A percentile compares a stretch with the other conserved stretches of the same genome.
Conservation (phyloP, 495 filamentous ascomycete genomes). For the Jackrogersella minutella region DNA sequence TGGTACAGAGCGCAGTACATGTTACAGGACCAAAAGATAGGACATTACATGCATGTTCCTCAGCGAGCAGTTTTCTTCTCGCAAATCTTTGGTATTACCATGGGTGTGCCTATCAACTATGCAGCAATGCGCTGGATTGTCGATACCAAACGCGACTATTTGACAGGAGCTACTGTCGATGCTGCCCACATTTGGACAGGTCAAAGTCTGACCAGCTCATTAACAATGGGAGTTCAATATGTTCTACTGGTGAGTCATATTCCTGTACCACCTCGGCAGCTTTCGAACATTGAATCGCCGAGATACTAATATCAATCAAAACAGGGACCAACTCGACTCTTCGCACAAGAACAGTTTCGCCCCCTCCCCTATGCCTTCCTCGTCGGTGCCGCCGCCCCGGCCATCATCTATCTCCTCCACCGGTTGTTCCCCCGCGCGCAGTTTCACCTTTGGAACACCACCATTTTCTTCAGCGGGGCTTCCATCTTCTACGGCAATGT, state of each 20-base stretch:
- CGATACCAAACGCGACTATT: conserved; percentile 60
- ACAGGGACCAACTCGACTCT: conserved; percentile 61
- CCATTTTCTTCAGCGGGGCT: conserved; percentile 60
- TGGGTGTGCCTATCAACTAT: conserved; percentile 58
- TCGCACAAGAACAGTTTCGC: conserved; percentile 57
- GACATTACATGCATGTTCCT: conserved; percentile 67
- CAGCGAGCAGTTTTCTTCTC: conserved; percentile 66
- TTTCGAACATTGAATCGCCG: background rate
- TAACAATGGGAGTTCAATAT: conserved; percentile 63
- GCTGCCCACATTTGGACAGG: conserved; percentile 66
- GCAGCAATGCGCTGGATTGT: conserved; percentile 57
- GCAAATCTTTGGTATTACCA: conserved; percentile 63
- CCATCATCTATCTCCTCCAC: conserved; percentile 58
- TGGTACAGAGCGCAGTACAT: conserved; percentile 67
- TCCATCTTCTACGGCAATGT: conserved; percentile 58
- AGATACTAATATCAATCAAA: background rate
- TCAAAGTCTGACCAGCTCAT: conserved; percentile 53
- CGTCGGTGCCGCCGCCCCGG: conserved; percentile 59
- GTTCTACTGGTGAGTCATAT: conserved; percentile 54
- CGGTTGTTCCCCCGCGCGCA: conserved; percentile 57
- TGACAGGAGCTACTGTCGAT: conserved; percentile 59
- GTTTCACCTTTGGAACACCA: conserved; percentile 64
- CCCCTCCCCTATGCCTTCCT: conserved; percentile 65
- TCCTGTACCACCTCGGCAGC: background rate
- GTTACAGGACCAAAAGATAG: conserved; percentile 56